Evolutionary conservation across 1,139 yeast genomes (phyloP), one percentile per base, ranked within the genome.

Genomic region (Pichia sp.): DNA sequence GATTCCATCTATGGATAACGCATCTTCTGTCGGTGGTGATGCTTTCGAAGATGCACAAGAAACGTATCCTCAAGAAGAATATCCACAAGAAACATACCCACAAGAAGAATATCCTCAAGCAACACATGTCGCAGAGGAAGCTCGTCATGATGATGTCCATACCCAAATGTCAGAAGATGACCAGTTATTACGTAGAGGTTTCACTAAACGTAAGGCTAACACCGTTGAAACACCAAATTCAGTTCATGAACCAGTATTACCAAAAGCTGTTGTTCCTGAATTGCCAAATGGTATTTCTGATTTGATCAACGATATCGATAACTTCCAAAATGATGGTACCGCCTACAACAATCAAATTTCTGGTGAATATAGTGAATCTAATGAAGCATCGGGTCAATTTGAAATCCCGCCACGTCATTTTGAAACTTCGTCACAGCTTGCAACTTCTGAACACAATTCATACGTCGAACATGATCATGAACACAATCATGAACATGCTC

Each of bases 131-230:
- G 42, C 31, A 20, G 15, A 18, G 21, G 36, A 58, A 40, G 44
- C 48, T 18, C 58, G 53, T 17, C 54, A 53, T 4, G 50, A 45
- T 17, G 53, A 56, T 3, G 60, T 58, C 39, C 42, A n/a, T n/a
- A n/a, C n/a, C n/a, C n/a, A 9, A 12, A 6, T 30, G 6, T 20
- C 8, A 18, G 60, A 55, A 18, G 56, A 56, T 4, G 50, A 53
- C 28, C 27, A 28, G 3, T n/a, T 51, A 4, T 11, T 40, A 3
- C 37, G 37, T 14, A 34, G 15, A 6, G 55, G 54, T 10, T 53
- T 53, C 18, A 53, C 57, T 0, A 60, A 53, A 36, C 51, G 59
- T 46, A 56, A 44, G 27, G 51, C 56, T 22, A 57, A 54, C 35
- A 36, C 56, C 3, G 42, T 58, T 18, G 50, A 47, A 1, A 50